Base-by-base conservation (phyloP, 176 grass and related monocot genomes). In the Alopecurus myosuroides region DNA sequence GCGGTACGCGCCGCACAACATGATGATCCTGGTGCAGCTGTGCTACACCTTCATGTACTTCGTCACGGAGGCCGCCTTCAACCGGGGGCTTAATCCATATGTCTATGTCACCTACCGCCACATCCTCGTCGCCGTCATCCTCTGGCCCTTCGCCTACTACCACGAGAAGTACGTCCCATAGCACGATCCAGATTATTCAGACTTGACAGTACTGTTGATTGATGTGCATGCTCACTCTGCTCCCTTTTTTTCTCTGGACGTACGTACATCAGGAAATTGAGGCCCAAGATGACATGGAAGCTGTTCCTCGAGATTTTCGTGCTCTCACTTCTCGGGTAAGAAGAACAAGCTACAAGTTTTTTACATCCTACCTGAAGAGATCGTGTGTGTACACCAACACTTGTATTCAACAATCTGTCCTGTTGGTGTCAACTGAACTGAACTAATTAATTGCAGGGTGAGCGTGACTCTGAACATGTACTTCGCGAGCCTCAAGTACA, bases 381-480 rank as follows among this genome's bases (percentile, higher is more conserved):
- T n/a, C n/a, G n/a, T n/a, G n/a, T n/a, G n/a, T n/a, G n/a, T n/a
- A n/a, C n/a, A n/a, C n/a, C n/a, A n/a, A n/a, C n/a, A n/a, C n/a
- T n/a, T n/a, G n/a, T n/a, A n/a, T n/a, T 51, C 49, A 51, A 20
- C 18, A 51, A n/a, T 60, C 11, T 14, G 25, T 61, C 14, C 25
- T 12, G 11, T 61, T 61, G 11, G 5, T 61, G 25, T 29, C 22
- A 57, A 57, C 5, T 58, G n/a, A 64, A 64, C 61, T 64, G 13
- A 64, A 34, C 61, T 64, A 9, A n/a, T n/a, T n/a, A 11, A 15
- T 45, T 89, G 86, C 91, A 98, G 93, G 70, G 88, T 92, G 81
- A 95, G 97, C 78, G 42, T 95, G 48, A 95, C 93, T 45, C 88
- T 98, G 62, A 98, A 98, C 77, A 94, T 98, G 93, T 98, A 98